Evolutionary conservation across 78 protist species (phyloP), one percentile per base, ranked within the genome.

Genomic region (Isochrysis galbana): DNA sequence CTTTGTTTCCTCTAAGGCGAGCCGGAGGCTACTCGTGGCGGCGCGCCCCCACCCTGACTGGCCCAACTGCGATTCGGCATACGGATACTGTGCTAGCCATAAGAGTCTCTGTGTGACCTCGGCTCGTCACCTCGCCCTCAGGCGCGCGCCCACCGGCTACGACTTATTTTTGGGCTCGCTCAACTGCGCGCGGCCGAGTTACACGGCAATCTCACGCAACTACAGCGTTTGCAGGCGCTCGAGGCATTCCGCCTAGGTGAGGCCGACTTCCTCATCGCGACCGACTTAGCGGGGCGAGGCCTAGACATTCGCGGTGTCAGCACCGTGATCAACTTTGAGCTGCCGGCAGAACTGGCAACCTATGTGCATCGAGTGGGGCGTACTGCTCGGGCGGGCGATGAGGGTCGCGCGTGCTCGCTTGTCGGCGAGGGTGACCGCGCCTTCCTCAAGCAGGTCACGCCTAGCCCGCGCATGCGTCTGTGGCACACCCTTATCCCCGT

Each of bases 281-380:
- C 99, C 19, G 99, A 98, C 88, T 95, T 98, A 5, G 98, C 98
- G 14, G 87, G 97, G 4, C 88, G 99, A 46, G 99, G 99, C 47
- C 91, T 98, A 42, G 98, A 98, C 90, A 95, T 98, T 45, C 29
- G 69, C 5, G 95, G 95, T 44, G 97, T 97, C 4, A 78, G 67
- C 54, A 94, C 97, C 14, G 96, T 95, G 34, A 46, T 93, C 89
- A 90, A 93, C 48, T 93, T 23, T n/a, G 93, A 93, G 39, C 72
- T 89, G 45, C 95, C 95, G 34, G 44, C 46, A 2, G 70, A 89
- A 46, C 4, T 78, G 38, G 5, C 11, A 25, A 44, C 84, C 32
- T 93, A 93, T 45, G 45, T 89, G 61, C 95, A 93, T 78, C 46
- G 91, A 7, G 93, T 94, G 32, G 95, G 95, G 5, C 87, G 95